These are phyloP conservation scores for Phytophthora pinifolia DNA, from an alignment of 352 stramenopile genomes.

Conservation along the genomic window DNA sequence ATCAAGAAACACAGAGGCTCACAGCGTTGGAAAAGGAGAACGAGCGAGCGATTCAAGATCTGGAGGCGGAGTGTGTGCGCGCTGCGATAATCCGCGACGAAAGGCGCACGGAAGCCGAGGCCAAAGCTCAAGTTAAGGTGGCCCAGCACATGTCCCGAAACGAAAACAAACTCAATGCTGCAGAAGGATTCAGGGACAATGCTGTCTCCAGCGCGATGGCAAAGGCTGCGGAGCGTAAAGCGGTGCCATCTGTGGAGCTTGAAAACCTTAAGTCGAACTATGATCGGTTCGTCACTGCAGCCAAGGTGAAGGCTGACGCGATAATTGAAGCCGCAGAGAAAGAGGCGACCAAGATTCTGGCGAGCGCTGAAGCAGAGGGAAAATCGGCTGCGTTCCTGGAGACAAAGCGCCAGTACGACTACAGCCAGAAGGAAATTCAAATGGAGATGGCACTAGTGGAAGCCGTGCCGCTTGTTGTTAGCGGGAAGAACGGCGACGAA, in stretches of 20 bases:
- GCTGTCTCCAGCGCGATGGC: slow-evolving; percentile 44
- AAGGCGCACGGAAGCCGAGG: slow-evolving; percentile 62
- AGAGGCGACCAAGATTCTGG: slow-evolving; percentile 44
- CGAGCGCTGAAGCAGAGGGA: slow-evolving; percentile 50
- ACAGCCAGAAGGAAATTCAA: slow-evolving; percentile 58
- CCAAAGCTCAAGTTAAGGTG: slow-evolving; percentile 64
- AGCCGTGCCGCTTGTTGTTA: slow-evolving; percentile 65
- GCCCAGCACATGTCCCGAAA: slow-evolving; percentile 46
- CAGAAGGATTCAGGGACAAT: slow-evolving; percentile 56
- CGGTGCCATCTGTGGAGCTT: slow-evolving; percentile 46
- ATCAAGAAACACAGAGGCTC: slow-evolving; percentile 73
- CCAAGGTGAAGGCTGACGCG: slow-evolving; percentile 54
- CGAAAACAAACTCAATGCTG: slow-evolving; percentile 61
- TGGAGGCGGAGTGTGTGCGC: slow-evolving; percentile 55
- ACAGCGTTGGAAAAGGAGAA: slow-evolving; percentile 74
- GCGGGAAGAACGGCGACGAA: slow-evolving; percentile 73
- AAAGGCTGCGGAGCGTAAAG: slow-evolving; percentile 50
- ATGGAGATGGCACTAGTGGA: slow-evolving; percentile 52
- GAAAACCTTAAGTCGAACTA: slow-evolving; percentile 46
- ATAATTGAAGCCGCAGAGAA: slow-evolving; percentile 60
- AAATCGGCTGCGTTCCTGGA: slow-evolving; percentile 46
- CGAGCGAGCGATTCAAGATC: slow-evolving; percentile 68
- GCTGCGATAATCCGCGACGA: slow-evolving; percentile 70
- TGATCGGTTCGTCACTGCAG: slow-evolving; percentile 57
- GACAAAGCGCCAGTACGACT: slow-evolving; percentile 72